Conservation (phyloP, 2,329 filamentous ascomycete species). For the Mariannaea elegans region DNA sequence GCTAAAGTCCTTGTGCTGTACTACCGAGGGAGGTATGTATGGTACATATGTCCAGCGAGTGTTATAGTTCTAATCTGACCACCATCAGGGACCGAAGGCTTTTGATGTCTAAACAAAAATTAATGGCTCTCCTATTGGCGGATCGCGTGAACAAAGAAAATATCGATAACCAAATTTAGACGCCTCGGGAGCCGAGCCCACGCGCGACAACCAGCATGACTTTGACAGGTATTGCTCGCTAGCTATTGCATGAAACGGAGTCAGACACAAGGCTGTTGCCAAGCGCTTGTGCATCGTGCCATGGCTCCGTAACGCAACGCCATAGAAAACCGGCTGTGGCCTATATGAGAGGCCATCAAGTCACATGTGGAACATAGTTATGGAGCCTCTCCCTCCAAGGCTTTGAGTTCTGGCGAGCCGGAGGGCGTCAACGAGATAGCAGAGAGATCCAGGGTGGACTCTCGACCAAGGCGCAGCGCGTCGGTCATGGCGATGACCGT, state of each 20-base stretch:
- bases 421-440: conserved; percentile 13
- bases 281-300: conserved; percentile 25
- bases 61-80: background rate
- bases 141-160: background rate
- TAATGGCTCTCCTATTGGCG: background rate
- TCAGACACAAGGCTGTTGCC: conserved; percentile 20
- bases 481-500: background rate
- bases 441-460: conserved; percentile 6
- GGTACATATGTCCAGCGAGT: background rate
- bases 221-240: conserved; percentile 6
- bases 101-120: background rate
- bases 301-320: conserved; percentile 26
- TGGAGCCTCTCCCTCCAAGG: conserved; percentile 14
- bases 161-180: background rate
- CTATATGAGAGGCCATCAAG: conserved; percentile 17
- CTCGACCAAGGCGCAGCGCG: conserved; percentile 15
- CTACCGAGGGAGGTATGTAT: background rate
- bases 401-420: conserved; percentile 5
- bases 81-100: background rate
- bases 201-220: conserved; percentile 2
- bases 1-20: conserved; percentile 8
- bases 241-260: conserved; percentile 18
- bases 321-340: conserved; percentile 15
- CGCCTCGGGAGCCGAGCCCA: background rate
- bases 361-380: conserved; percentile 24